Evolutionary conservation across 2,329 filamentous ascomycete species (phyloP), one percentile per base, ranked within the genome.

Genomic region (Zymoseptoria pseudotritici): DNA sequence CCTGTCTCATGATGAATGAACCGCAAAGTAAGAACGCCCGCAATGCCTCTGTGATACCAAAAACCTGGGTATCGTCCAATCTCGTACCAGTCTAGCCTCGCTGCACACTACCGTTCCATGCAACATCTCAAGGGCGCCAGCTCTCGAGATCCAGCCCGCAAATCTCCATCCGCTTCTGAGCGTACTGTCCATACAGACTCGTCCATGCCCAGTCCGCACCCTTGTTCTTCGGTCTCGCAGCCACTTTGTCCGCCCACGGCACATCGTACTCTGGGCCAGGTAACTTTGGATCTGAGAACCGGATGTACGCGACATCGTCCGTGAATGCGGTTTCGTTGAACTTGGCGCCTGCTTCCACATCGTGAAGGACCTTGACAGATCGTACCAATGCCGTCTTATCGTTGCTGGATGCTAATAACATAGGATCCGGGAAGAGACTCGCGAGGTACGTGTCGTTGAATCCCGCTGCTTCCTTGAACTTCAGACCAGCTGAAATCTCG

Each of bases 211-310:
- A 76, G 59, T 78, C 73, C 8, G 78, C 77, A 58, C 79, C 74
- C 53, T 74, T 74, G 57, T 78, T 76, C 63, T 71, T 67, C n/a
- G 79, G 79, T 55, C 77, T 69, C 26, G 78, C 71, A 36, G 68
- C 71, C 10, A 75, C 71, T 54, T 75, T 73, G 52, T 74, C 70
- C 2, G 71, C 61, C 66, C 74, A 80, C 0, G 78, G 78, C 6
- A 80, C 72, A 60, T 80, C 78, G 66, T 78, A 80, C 66, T 81
- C 77, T n/a, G 79, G 79, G 10, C 78, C 79, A 9, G 78, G 77
- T 1, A 81, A 62, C 61, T 78, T 78, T 4, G 77, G 75, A 60
- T 81, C 79, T 1, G 71, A 73, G 61, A 81, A 73, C 3, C 75
- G 74, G 58, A 81, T 73, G 60, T 79, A 81, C 17, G 77, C 75